These are phyloP conservation scores for Venturia carpophila DNA, from an alignment of 2,329 filamentous ascomycete genomes.

Conservation along the genomic window DNA sequence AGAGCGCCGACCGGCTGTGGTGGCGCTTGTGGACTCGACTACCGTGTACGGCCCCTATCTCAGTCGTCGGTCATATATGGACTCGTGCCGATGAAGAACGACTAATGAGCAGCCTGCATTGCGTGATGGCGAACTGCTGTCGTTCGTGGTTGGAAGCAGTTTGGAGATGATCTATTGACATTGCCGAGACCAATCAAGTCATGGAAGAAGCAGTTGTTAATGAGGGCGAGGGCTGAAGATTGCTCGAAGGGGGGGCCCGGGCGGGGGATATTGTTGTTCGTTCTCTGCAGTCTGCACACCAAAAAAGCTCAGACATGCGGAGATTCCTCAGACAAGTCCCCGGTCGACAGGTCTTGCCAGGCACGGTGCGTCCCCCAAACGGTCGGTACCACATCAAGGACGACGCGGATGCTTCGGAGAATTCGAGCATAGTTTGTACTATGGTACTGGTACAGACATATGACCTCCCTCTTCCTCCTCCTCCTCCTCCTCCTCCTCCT, in stretches of 20 bases:
- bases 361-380: background rate
- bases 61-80: background rate
- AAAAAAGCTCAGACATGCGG: background rate
- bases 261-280: no score
- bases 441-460: no score
- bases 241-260: no score
- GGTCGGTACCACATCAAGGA: background rate
- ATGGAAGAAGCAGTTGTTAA: background rate
- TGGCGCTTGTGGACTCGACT: slow-evolving; percentile 7
- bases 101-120: background rate
- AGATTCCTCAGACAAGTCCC: background rate
- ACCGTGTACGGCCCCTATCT: background rate
- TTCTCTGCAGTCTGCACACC: no score
- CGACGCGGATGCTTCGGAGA: background rate
- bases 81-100: background rate
- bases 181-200: background rate
- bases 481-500: no score
- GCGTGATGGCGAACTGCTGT: background rate
- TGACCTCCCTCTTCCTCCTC: no score
- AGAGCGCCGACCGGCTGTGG: background rate
- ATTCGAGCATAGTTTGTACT: no score
- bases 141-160: background rate
- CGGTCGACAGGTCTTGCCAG: background rate
- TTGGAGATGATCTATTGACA: background rate
- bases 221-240: no score